Percentiles rank a stretch among this genome's conserved stretches.
phyloP scores from a whole-genome alignment of 208 protist species.

The Cochliopodium minus region DNA sequence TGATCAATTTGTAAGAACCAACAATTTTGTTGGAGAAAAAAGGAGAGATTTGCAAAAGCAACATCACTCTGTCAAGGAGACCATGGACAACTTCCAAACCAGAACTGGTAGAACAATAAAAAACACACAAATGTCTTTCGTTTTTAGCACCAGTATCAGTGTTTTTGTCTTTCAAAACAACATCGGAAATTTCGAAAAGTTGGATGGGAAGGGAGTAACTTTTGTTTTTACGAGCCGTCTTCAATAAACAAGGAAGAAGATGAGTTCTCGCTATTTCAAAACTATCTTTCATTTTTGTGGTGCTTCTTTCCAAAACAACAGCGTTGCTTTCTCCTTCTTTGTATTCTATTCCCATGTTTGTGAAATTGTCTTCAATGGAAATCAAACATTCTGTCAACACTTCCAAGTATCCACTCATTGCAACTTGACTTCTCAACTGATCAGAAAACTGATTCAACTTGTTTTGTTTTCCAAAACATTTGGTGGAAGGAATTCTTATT shows the following conservation, averaged over 20 bases:
- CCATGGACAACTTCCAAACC: slow-evolving; percentile 48
- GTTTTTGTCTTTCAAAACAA: slow-evolving; percentile 66
- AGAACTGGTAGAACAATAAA: slow-evolving; percentile 22
- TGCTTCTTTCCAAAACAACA: slow-evolving; percentile 70
- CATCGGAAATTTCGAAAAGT: slow-evolving; percentile 88
- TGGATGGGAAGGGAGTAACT: slow-evolving; percentile 65
- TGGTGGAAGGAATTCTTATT: slow-evolving; percentile 41
- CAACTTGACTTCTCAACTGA: slow-evolving; percentile 68
- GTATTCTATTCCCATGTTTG: slow-evolving; percentile 44
- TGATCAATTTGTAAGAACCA: neutral
- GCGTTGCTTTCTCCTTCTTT: slow-evolving; percentile 32
- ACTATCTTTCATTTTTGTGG: slow-evolving; percentile 72
- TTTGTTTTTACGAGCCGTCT: slow-evolving; percentile 72
- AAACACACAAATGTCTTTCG: slow-evolving; percentile 25
- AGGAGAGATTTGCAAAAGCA: slow-evolving; percentile 17
- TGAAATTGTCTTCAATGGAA: slow-evolving; percentile 67
- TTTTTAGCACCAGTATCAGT: slow-evolving; percentile 47
- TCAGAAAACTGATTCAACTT: slow-evolving; percentile 75
- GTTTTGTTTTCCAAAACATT: slow-evolving; percentile 60
- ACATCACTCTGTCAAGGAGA: slow-evolving; percentile 40
- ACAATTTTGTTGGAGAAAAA: neutral
- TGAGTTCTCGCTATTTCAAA: slow-evolving; percentile 77
- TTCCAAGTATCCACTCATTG: slow-evolving; percentile 79
- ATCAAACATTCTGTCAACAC: slow-evolving; percentile 77
- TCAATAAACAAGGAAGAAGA: slow-evolving; percentile 81